Evolutionary conservation across 352 stramenopile genomes (phyloP).

Genomic region (Peronosclerospora sorghi): DNA sequence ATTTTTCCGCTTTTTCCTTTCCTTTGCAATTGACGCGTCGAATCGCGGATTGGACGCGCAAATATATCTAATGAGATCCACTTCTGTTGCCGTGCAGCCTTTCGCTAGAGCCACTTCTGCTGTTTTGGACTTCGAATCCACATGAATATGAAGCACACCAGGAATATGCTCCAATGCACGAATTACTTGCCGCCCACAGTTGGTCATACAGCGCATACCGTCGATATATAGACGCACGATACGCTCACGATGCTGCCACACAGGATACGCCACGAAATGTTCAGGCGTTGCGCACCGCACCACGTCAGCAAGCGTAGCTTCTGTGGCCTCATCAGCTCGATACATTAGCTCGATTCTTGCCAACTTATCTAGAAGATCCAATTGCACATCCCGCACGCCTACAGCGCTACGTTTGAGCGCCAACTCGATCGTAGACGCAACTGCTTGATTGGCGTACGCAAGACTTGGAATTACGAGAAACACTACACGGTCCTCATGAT

Average conservation of each 20-base stretch:
- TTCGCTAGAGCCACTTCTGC: slow-evolving; percentile 68
- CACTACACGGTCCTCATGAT: slow-evolving; percentile 50
- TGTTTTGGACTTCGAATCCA: slow-evolving; percentile 72
- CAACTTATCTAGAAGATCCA: slow-evolving; percentile 58
- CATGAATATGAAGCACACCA: slow-evolving; percentile 73
- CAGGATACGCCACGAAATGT: slow-evolving; percentile 55
- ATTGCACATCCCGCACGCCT: slow-evolving; percentile 37
- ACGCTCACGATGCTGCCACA: slow-evolving; percentile 76
- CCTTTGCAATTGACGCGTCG: slow-evolving; percentile 55
- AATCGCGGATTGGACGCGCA: slow-evolving; percentile 63
- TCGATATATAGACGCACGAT: slow-evolving; percentile 66
- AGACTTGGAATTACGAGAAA: slow-evolving; percentile 63
- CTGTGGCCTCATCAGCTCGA: slow-evolving; percentile 26
- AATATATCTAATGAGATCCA: slow-evolving; percentile 82
- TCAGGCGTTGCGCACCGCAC: slow-evolving; percentile 32
- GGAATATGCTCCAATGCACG: slow-evolving; percentile 69
- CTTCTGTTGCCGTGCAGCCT: slow-evolving; percentile 67
- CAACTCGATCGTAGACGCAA: slow-evolving; percentile 18
- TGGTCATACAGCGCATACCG: slow-evolving; percentile 84
- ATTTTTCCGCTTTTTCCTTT: slow-evolving; percentile 31
- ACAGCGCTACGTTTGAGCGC: slow-evolving; percentile 21
- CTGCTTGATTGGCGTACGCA: slow-evolving; percentile 11
- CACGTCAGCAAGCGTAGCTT: slow-evolving; percentile 47
- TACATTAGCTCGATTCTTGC: slow-evolving; percentile 45
- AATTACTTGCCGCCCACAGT: slow-evolving; percentile 73